Conservation (phyloP, 2,329 filamentous ascomycete species). For the Atkinsonella hypoxylon region DNA sequence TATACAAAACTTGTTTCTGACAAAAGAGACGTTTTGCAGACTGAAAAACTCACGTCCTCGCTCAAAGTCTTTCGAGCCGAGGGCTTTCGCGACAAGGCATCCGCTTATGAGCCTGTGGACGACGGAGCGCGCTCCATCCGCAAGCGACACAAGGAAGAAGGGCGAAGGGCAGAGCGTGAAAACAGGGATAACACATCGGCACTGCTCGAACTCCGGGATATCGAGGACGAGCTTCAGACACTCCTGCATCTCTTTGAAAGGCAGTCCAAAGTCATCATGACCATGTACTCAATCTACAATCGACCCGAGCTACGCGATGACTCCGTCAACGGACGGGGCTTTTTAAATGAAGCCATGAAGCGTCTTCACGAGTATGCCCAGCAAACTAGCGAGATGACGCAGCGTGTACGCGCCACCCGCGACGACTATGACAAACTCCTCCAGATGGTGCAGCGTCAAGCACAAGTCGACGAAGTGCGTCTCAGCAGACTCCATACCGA, state of each 20-base stretch:
- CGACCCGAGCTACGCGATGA: constrained; percentile 27
- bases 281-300: constrained; percentile 33
- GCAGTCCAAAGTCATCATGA: constrained; percentile 37
- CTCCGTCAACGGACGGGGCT: constrained; percentile 35
- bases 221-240: constrained; percentile 50
- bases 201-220: constrained; percentile 48
- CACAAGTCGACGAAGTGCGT: constrained; percentile 53
- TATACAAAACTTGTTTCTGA: neutral
- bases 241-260: constrained; percentile 45
- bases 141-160: constrained; percentile 26
- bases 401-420: constrained; percentile 43
- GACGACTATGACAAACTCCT: constrained; percentile 54
- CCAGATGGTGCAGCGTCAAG: constrained; percentile 55
- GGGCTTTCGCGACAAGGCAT: constrained; percentile 36
- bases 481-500: constrained; percentile 51
- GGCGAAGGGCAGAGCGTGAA: constrained; percentile 37
- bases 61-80: constrained; percentile 50
- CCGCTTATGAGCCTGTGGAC: constrained; percentile 27
- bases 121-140: constrained; percentile 27
- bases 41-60: constrained; percentile 48
- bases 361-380: constrained; percentile 43
- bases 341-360: constrained; percentile 39
- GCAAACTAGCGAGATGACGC: constrained; percentile 44
- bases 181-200: constrained; percentile 53
- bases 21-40: constrained; percentile 26